Evolutionary conservation across 2,329 filamentous ascomycete species (phyloP).

Genomic region (Diplodia sapinea): DNA sequence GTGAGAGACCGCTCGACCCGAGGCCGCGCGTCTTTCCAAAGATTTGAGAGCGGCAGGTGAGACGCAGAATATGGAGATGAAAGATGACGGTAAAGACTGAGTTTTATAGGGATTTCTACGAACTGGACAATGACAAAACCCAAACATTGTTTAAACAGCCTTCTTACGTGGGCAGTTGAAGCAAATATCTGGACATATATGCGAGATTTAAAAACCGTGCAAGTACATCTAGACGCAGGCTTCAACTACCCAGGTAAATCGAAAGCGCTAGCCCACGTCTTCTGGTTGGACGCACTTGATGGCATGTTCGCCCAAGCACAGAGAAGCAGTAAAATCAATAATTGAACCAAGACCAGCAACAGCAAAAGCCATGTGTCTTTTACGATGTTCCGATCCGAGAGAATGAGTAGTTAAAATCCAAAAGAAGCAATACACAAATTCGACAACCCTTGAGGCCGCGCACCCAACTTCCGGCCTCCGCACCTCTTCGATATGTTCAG

Average conservation of each 20-base stretch:
- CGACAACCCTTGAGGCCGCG: background rate
- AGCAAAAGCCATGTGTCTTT: slow-evolving; percentile 12
- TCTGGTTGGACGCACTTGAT: too few species aligned
- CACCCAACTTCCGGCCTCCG: background rate
- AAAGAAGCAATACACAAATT: slow-evolving; percentile 25
- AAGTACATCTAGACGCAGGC: too few species aligned
- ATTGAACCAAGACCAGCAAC: background rate
- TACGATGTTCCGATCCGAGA: background rate
- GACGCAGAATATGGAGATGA: background rate
- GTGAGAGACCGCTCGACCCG: too few species aligned
- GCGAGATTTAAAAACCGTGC: background rate
- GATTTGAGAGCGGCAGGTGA: too few species aligned
- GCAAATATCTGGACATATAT: too few species aligned
- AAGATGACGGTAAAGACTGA: background rate
- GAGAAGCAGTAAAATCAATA: background rate
- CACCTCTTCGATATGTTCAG: slow-evolving; percentile 4
- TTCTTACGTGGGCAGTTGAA: too few species aligned
- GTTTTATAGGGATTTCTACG: background rate
- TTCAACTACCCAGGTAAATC: too few species aligned
- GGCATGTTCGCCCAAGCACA: background rate
- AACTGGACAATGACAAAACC: background rate
- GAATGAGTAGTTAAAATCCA: background rate
- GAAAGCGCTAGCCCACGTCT: too few species aligned
- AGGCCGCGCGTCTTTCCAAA: too few species aligned
- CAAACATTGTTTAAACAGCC: too few species aligned